Evolutionary conservation across 2,329 filamentous ascomycete genomes (phyloP).

Genomic region (Akanthomyces lecanii): DNA sequence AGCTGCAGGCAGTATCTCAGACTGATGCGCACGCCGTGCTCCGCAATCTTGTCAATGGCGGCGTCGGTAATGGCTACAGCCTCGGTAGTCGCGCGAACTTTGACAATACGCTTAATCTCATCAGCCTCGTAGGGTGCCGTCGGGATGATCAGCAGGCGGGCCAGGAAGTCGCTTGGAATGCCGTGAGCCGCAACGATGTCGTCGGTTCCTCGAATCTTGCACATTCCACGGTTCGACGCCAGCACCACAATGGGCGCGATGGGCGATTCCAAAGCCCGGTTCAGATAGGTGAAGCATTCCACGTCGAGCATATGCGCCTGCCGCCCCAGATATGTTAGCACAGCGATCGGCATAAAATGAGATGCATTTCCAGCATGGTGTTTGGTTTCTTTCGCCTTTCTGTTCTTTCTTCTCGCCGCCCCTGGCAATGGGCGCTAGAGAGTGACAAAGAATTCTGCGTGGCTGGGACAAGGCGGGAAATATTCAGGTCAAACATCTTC

Average conservation of each 20-base stretch:
- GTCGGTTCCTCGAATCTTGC: conserved; percentile 82
- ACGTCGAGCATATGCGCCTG: conserved; percentile 99
- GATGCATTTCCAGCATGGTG: conserved; percentile 1
- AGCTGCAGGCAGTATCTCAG: conserved; percentile 91
- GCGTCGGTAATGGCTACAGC: conserved; percentile 72
- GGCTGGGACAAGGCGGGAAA: not conserved
- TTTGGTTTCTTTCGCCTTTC: not conserved
- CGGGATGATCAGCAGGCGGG: conserved; percentile 90
- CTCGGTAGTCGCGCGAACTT: conserved; percentile 78
- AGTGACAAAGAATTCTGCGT: not conserved
- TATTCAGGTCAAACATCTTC: conserved; percentile 11
- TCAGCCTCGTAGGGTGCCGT: conserved; percentile 83
- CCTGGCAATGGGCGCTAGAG: not conserved
- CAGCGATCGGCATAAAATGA: not conserved
- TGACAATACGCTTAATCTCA: conserved; percentile 90
- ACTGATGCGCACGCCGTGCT: conserved; percentile 84
- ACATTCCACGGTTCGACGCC: conserved; percentile 92
- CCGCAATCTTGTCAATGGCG: conserved; percentile 80
- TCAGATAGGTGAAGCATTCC: conserved; percentile 98
- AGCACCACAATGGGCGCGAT: conserved; percentile 97
- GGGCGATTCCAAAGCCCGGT: conserved; percentile 90
- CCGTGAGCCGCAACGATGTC: conserved; percentile 84
- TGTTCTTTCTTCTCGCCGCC: not conserved
- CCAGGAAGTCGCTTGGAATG: conserved; percentile 88
- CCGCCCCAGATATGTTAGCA: conserved; percentile 22